Percentiles rank a stretch among this genome's conserved stretches.
Conservation (phyloP, 179 eudicot species). For the Beta lomatogona region DNA sequence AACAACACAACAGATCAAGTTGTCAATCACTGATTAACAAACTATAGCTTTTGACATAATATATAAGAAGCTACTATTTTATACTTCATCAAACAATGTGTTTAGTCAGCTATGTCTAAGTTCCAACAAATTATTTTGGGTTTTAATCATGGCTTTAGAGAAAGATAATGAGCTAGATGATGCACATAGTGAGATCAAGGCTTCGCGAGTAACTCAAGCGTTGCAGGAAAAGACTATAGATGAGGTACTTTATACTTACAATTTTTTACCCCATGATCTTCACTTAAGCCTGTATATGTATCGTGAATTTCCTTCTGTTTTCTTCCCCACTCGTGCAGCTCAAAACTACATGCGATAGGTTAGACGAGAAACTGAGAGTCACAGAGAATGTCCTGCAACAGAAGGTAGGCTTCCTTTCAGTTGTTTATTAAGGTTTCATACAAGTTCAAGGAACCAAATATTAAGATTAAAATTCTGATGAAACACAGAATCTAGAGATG, state of each 20-base stretch:
- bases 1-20: not conserved
- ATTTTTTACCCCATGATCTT: not conserved
- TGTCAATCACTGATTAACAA: not conserved
- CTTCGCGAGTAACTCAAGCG: slow-evolving; percentile 56
- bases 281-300: not conserved
- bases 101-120: not conserved
- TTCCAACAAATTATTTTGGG: not conserved
- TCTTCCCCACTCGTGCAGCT: slow-evolving; percentile 47
- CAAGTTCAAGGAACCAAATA: not conserved
- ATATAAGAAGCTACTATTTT: slow-evolving; percentile 11
- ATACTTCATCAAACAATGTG: not conserved
- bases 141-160: slow-evolving; percentile 35
- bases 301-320: not conserved
- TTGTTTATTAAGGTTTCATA: not conserved
- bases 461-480: slow-evolving; percentile 10
- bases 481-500: slow-evolving; percentile 77
- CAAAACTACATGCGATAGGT: slow-evolving; percentile 40
- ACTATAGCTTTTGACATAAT: not conserved
- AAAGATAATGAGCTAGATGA: slow-evolving; percentile 68
- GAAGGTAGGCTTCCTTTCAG: slow-evolving; percentile 50
- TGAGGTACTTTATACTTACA: slow-evolving; percentile 55
- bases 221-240: slow-evolving; percentile 77
- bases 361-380: slow-evolving; percentile 63
- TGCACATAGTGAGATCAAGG: slow-evolving; percentile 80
- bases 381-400: slow-evolving; percentile 65